Evolutionary conservation across 2,329 filamentous ascomycete genomes (phyloP).

Genomic region (Clonostachys sp.): DNA sequence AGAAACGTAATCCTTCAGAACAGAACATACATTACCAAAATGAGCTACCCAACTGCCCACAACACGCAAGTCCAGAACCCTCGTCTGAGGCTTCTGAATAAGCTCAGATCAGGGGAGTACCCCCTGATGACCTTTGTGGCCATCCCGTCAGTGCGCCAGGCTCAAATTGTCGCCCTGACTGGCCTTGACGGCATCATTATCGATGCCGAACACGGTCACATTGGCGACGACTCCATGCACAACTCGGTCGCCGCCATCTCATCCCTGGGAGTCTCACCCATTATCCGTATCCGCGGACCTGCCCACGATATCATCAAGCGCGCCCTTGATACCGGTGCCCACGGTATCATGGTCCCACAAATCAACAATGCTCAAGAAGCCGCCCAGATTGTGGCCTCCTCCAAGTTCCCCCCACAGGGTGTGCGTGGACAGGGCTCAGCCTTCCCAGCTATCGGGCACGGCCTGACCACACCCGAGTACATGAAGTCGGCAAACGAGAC

Average conservation of each 20-base stretch:
- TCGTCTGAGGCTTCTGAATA: constrained; percentile 35
- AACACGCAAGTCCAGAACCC: constrained; percentile 25
- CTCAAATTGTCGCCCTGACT: constrained; percentile 42
- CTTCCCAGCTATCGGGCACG: constrained; percentile 31
- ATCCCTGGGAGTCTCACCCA: constrained; percentile 29
- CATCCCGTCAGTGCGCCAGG: constrained; percentile 37
- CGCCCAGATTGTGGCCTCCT: constrained; percentile 26
- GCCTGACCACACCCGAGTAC: constrained; percentile 30
- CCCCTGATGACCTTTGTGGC: constrained; percentile 45
- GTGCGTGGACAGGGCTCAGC: constrained; percentile 36
- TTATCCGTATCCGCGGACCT: constrained; percentile 28
- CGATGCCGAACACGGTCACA: constrained; percentile 38
- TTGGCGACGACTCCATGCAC: constrained; percentile 35
- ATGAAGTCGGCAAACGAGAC: constrained; percentile 36
- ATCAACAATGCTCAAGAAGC: constrained; percentile 36
- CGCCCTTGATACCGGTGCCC: constrained; percentile 35
- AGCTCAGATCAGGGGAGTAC: constrained; percentile 26
- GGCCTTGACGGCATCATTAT: constrained; percentile 39
- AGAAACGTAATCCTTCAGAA: too few relatives aligned
- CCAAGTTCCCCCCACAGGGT: constrained; percentile 38
- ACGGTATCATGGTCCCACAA: constrained; percentile 34
- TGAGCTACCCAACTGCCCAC: neutral
- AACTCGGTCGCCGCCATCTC: constrained; percentile 38
- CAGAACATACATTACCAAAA: neutral
- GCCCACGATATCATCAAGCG: constrained; percentile 30